A percentile compares a stretch with the other conserved stretches of the same genome.
Evolutionary conservation across 208 protist genomes (phyloP).

Genomic region (Leishmania amazonensis): DNA sequence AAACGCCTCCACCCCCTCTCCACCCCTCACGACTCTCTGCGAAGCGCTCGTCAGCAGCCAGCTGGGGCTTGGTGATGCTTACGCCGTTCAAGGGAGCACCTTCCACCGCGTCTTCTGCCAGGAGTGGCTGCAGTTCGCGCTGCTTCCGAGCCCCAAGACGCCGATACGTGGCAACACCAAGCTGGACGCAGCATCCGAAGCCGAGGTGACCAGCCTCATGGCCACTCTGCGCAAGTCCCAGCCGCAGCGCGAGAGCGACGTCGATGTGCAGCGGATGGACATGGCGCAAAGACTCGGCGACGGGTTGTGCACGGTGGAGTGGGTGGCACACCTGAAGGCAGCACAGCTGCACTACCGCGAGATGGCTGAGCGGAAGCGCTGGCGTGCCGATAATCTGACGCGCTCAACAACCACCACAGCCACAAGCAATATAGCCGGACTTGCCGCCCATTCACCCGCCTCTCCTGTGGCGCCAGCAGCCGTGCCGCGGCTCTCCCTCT

Average conservation of each 20-base stretch:
- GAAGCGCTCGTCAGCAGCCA: slow-evolving; percentile 23
- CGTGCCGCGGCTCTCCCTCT: neutral
- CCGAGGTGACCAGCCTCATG: neutral
- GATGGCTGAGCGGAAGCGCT: slow-evolving; percentile 6
- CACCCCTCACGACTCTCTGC: slow-evolving; percentile 19
- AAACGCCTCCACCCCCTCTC: neutral
- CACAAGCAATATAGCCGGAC: neutral
- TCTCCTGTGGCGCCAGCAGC: neutral
- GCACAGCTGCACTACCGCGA: slow-evolving; percentile 26
- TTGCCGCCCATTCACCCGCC: neutral
- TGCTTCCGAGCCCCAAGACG: slow-evolving; percentile 1
- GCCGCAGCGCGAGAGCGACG: neutral
- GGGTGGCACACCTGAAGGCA: slow-evolving; percentile 30
- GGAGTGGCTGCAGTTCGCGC: slow-evolving; percentile 25
- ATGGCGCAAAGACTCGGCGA: slow-evolving; percentile 24
- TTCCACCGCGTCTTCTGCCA: slow-evolving; percentile 30
- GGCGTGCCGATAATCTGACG: no score
- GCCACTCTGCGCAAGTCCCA: neutral
- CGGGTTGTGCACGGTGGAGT: slow-evolving; percentile 33
- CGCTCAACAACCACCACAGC: neutral
- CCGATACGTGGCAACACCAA: neutral
- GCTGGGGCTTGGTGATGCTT: slow-evolving; percentile 13
- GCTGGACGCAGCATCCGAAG: neutral
- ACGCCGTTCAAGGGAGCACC: neutral
- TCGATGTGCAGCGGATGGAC: neutral